Conservation (phyloP, 2,329 filamentous ascomycete species). For the Didymella keratinophila region DNA sequence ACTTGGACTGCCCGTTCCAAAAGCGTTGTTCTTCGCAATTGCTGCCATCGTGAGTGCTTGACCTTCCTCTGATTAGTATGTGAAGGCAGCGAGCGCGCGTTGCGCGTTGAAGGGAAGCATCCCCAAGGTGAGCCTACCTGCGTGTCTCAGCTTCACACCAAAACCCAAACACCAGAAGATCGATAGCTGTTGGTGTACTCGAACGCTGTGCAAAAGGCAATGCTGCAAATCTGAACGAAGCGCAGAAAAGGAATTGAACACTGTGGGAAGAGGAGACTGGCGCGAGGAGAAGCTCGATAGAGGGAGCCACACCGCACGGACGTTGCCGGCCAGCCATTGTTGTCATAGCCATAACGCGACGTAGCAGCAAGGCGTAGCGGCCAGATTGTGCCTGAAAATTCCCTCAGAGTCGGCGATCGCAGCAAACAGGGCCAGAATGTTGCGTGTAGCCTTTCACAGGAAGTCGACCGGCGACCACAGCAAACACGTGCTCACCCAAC, state of each 20-base stretch:
- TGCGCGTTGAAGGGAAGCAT: background rate
- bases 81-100: background rate
- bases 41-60: constrained; percentile 14
- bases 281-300: constrained; percentile 6
- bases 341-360: constrained; percentile 11
- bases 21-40: constrained; percentile 32
- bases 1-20: constrained; percentile 29
- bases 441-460: background rate
- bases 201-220: background rate
- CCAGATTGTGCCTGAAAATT: constrained; percentile 12
- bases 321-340: constrained; percentile 14
- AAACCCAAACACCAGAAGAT: background rate
- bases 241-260: background rate
- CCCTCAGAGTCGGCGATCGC: background rate
- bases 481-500: background rate
- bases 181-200: background rate
- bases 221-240: background rate
- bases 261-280: background rate
- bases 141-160: constrained; percentile 1
- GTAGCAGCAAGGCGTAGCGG: constrained; percentile 9
- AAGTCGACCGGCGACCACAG: background rate
- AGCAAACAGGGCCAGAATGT: background rate
- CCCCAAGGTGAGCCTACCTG: constrained; percentile 5
- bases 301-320: constrained; percentile 24
- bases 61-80: constrained; percentile 7